Percentiles rank a stretch among this genome's conserved stretches.
Evolutionary conservation across 2,329 filamentous ascomycete species (phyloP).

Genomic region (Colletotrichum chrysophilum): DNA sequence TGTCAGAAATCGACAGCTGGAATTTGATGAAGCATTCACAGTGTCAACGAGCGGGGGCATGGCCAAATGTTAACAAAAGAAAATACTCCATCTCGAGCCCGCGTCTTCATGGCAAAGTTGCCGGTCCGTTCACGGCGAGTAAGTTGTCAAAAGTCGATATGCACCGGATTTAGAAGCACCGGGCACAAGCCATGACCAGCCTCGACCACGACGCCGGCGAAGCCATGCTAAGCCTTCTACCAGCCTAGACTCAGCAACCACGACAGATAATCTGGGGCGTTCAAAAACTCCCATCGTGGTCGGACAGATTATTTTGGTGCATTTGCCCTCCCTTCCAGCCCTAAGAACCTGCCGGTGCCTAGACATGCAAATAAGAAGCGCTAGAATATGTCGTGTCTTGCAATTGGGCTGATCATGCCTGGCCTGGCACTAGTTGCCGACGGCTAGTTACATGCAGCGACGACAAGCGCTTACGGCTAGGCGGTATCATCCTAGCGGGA

Average conservation of each 20-base stretch:
- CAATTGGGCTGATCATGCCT: not conserved
- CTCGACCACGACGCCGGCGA: not conserved
- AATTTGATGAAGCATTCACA: not conserved
- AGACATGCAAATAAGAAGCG: not conserved
- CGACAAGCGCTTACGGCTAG: not conserved
- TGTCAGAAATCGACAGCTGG: not conserved
- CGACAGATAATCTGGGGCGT: not conserved
- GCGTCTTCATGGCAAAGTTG: not conserved
- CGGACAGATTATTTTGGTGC: not conserved
- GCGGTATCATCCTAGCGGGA: not conserved
- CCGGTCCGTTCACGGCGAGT: not conserved
- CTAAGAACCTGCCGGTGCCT: not conserved
- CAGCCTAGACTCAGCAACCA: not conserved
- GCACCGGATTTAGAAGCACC: not conserved
- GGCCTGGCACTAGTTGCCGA: not conserved
- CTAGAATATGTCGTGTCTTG: conserved; percentile 4
- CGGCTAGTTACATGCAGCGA: not conserved
- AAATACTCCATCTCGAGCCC: not conserved
- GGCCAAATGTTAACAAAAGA: not conserved
- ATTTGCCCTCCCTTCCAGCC: not conserved
- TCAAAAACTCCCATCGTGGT: not conserved
- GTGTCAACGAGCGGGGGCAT: not conserved
- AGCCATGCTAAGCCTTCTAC: not conserved
- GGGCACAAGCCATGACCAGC: not conserved
- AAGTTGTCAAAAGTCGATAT: not conserved